Conservation (phyloP, 2,329 filamentous ascomycete genomes). For the Polytolypa hystricis region DNA sequence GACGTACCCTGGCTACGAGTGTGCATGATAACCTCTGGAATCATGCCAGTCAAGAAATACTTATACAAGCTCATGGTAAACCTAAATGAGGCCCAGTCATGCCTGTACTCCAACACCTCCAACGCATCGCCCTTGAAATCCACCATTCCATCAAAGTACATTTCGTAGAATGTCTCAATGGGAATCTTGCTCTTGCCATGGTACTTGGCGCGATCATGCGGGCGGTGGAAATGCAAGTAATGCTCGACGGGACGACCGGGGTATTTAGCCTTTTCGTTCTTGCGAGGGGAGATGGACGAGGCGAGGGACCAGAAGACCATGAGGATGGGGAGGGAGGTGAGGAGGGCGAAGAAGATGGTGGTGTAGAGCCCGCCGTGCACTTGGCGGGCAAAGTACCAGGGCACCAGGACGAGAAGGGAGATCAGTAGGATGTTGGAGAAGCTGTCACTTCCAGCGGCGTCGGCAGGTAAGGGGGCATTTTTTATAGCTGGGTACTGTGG, state of each 20-base stretch:
- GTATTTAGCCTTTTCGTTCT: constrained; percentile 81
- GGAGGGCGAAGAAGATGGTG: constrained; percentile 70
- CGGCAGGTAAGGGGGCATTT: constrained; percentile 86
- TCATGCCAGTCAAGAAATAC: constrained; percentile 77
- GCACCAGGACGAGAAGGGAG: constrained; percentile 57
- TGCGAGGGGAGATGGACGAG: constrained; percentile 73
- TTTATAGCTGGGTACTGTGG: constrained; percentile 74
- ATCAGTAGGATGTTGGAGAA: constrained; percentile 79
- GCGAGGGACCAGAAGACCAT: constrained; percentile 69
- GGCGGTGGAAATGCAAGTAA: constrained; percentile 50
- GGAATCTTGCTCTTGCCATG: constrained; percentile 40
- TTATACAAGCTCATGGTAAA: constrained; percentile 80
- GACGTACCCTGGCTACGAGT: constrained; percentile 68
- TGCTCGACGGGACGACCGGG: constrained; percentile 81
- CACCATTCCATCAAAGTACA: constrained; percentile 92
- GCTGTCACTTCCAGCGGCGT: constrained; percentile 68
- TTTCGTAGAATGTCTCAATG: constrained; percentile 83
- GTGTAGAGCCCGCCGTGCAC: constrained; percentile 79
- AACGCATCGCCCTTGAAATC: constrained; percentile 91
- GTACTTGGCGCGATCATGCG: constrained; percentile 37
- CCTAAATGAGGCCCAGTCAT: constrained; percentile 92
- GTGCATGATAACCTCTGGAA: constrained; percentile 87
- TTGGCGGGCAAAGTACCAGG: constrained; percentile 72
- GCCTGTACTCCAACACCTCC: constrained; percentile 82
- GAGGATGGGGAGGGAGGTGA: constrained; percentile 70